Evolutionary conservation across 2,329 filamentous ascomycete species (phyloP), one percentile per base, ranked within the genome.

Genomic region (Colletotrichum paranaense): DNA sequence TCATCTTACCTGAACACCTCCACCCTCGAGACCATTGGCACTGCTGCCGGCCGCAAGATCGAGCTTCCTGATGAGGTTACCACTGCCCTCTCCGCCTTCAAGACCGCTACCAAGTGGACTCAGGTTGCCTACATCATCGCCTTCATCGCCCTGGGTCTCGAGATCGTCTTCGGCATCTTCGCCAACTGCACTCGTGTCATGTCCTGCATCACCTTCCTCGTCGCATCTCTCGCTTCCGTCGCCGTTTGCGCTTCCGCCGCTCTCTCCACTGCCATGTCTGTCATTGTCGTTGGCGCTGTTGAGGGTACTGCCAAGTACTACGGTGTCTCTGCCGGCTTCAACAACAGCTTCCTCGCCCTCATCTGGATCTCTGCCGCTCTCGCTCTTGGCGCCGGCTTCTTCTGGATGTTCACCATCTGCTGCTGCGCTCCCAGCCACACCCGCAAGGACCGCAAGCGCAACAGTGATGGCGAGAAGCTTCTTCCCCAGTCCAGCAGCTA

Each of bases 341-440:
- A 95, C 84, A 89, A 82, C 35, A 85, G 87, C 72, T 96, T 93
- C 85, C 91, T 97, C 67, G 88, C 88, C 46, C 85, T 91, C 24
- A 90, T 93, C 78, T 98, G 95, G 94, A 87, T 98, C 73, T 92
- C 92, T 56, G 92, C 92, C 52, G 93, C 90, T 32, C 95, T 97
- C 80, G 92, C 93, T 74, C 81, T 97, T 42, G 94, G 83, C 55
- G 92, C 93, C 8, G 91, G 90, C 76, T 84, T 98, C 80, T 98
- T 98, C 92, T 98, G 97, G 96, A 86, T 95, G 80, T 91, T 97
- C 82, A 94, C 92, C 82, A 90, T 93, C 79, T 98, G 96, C 92
- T 98, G 95, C 91, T 98, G 95, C 88, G 91, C 89, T 70, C 84
- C 86, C 76, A 82, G 81, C 77, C 81, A 81, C 75, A 77, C 81